Conservation (phyloP, 148 eudicot species). For the Chenopodium album region DNA sequence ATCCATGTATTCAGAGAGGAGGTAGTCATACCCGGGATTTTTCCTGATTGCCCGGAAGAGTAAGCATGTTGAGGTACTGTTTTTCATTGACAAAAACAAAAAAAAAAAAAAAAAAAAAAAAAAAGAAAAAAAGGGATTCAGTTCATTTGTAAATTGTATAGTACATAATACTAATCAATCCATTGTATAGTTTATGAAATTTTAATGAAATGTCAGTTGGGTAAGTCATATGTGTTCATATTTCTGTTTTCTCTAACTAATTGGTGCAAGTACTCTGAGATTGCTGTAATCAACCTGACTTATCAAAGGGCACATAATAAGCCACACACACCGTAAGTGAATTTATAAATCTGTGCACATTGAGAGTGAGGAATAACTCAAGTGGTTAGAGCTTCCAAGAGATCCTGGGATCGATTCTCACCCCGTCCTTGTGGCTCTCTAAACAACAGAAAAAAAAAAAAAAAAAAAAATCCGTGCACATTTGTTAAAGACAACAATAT, state of each 20-base stretch:
- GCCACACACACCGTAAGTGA: too few relatives aligned
- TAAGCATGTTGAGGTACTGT: not conserved
- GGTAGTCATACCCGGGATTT: conserved; percentile 8
- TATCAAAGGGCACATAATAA: not conserved
- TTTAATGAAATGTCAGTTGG: not conserved
- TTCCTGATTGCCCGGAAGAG: conserved; percentile 11
- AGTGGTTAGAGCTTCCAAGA: too few relatives aligned
- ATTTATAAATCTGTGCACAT: too few relatives aligned
- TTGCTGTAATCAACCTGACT: not conserved
- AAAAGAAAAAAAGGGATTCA: too few relatives aligned
- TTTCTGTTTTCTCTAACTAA: not conserved
- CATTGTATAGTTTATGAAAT: not conserved
- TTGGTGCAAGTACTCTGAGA: not conserved
- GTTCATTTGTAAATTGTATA: not conserved
- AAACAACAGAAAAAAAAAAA: too few relatives aligned
- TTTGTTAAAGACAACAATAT: too few relatives aligned
- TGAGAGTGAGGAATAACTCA: too few relatives aligned
- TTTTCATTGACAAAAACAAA: conserved; percentile 1
- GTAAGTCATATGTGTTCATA: not conserved
- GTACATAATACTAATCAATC: not conserved
- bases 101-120: not conserved
- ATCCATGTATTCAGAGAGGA: conserved; percentile 13
- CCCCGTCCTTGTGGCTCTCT: too few relatives aligned
- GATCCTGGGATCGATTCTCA: too few relatives aligned
- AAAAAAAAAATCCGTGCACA: too few relatives aligned